Evolutionary conservation across 495 filamentous ascomycete genomes (phyloP), one percentile per base, ranked within the genome.

Genomic region (Aspergillus bridgeri): DNA sequence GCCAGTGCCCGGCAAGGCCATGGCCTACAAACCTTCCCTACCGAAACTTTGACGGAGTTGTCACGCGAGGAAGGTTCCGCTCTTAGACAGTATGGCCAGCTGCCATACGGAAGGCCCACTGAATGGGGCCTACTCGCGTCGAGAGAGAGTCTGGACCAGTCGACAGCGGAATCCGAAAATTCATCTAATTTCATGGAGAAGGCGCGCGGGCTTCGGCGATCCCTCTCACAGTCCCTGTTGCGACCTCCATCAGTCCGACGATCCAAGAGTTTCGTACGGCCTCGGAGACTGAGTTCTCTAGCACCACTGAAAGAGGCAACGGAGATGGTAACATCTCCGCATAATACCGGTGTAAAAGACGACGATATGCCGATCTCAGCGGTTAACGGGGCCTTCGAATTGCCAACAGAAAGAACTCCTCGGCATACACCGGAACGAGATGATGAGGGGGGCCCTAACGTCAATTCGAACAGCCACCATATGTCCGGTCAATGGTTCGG

Each of bases 41-140:
- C 56, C 6, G 70, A 75, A 44, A 75, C 74, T 2, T 57, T 75
- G 61, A 77, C 74, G 1, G 67, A 70, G 38, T 53, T 72, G 29
- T 78, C 70, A 24, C 69, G 48, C 21, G 70, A 67, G 54, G 73
- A 70, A 59, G 74, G 69, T 19, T 64, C 59, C 25, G 63, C 60
- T 1, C 53, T 77, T 2, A 60, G 68, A 44, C 71, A 69, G n/a
- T 72, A 79, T 56, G 69, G 70, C 18, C 68, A 75, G 25, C 58
- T 73, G 13, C 73, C 73, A 17, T 79, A 73, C 57, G 72, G 71
- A 8, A 71, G 69, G 50, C 69, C 70, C 19, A 61, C 56, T 3
- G 75, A 74, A 72, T 80, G 75, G 69, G 76, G 74, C 17, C 64
- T 75, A 44, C 51, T 77, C n/a, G 57, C 71, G 13, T 81, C 78